Base-by-base conservation (phyloP, 768 basidiomycete genomes). In the Pleurotus sapidus region DNA sequence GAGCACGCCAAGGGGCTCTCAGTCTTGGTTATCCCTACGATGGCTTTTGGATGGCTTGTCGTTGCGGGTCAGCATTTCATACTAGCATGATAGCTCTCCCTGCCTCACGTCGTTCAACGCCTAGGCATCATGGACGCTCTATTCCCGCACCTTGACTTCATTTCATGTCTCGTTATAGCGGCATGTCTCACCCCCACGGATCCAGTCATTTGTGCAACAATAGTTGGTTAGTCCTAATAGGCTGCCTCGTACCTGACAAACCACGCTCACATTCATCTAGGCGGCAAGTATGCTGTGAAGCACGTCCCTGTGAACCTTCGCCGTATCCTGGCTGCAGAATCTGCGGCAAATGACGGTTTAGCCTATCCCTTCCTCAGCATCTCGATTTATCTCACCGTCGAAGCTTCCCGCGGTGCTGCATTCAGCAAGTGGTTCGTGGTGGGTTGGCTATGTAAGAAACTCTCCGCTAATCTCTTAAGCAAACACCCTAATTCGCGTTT, bases 181-280 rank as follows among this genome's bases (percentile, higher is more conserved):
- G 93, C 95, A 2, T 94, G 91, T 61, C 77, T 95, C 24, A 95
- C 94, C 0, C 93, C 93, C 1, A 99, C 97, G 9, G 96, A 99
- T 73, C 96, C 96, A 1, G 91, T 96, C 63, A 87, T 96, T 49
- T 93, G 90, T 55, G 91, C 93, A 54, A 87, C 81, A 51, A 95
- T 87, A 66, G 88, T 88, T 2, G 86, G 88, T 83, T 20, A 20
- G 20, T 20, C 20, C 20, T 20, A 20, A 20, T 20, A 3, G 20
- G 20, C 20, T 20, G 20, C 20, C 20, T 20, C 20, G 20, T 20
- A 20, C 5, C n/a, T 39, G 8, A 37, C 15, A 15, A 7, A 25
- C 23, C 18, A 40, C 15, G 7, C 39, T 42, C 6, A 40, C 23
- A 57, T 39, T 38, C 15, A 38, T 43, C 40, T 11, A 89, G 89